phyloP scores from a whole-genome alignment of 1,139 yeast species.

The Yamadazyma kanchanaburiensis region DNA sequence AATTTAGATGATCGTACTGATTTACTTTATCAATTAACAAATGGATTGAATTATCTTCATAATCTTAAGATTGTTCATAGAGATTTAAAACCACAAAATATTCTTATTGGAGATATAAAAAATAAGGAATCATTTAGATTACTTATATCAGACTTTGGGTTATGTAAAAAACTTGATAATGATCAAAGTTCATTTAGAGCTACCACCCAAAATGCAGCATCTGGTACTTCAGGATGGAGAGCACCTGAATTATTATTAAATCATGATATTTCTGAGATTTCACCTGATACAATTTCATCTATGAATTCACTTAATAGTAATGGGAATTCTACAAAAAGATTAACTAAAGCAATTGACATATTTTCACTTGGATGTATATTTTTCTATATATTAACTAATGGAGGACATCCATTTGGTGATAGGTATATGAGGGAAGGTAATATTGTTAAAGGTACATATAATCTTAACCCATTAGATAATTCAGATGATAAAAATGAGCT shows the following conservation, averaged over 20 bases:
- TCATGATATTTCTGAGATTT: slow-evolving; percentile 38
- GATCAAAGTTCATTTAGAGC: slow-evolving; percentile 94
- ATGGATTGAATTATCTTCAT: slow-evolving; percentile 85
- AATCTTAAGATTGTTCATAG: slow-evolving; percentile 91
- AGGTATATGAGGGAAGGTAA: slow-evolving; percentile 84
- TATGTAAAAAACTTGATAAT: slow-evolving; percentile 85
- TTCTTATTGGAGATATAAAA: slow-evolving; percentile 70
- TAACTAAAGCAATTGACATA: slow-evolving; percentile 90
- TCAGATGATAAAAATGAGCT: slow-evolving; percentile 60
- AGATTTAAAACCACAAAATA: slow-evolving; percentile 94
- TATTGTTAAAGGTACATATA: slow-evolving; percentile 70
- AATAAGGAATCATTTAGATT: slow-evolving; percentile 42
- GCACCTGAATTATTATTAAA: slow-evolving; percentile 82
- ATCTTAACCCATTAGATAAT: slow-evolving; percentile 42
- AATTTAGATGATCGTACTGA: slow-evolving; percentile 25
- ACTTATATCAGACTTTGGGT: slow-evolving; percentile 91
- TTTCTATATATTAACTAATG: slow-evolving; percentile 78
- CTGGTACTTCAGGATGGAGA: slow-evolving; percentile 97
- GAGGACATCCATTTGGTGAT: slow-evolving; percentile 94
- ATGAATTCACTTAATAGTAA: slow-evolving; percentile 26
- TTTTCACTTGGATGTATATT: slow-evolving; percentile 95
- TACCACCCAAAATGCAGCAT: slow-evolving; percentile 85
- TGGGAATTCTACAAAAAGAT: slow-evolving; percentile 41
- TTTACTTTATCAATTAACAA: slow-evolving; percentile 72
- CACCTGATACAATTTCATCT: slow-evolving; percentile 40